Conservation (phyloP, 306 rosid genomes). For the Biancaea sappan region DNA sequence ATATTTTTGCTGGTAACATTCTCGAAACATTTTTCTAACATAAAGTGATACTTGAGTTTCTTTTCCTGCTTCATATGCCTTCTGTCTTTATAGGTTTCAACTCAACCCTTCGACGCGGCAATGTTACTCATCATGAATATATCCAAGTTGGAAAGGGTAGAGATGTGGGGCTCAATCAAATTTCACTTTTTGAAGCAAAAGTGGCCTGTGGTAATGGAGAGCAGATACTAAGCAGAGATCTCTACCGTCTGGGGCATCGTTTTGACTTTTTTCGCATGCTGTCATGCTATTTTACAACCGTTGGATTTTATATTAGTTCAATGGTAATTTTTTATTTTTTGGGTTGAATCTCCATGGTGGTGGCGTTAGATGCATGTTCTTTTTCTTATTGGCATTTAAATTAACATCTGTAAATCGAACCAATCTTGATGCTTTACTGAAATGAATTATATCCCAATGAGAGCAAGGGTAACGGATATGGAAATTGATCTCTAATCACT, state of each 20-base stretch:
- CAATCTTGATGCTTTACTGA: conserved; percentile 11
- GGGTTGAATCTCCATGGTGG: not conserved
- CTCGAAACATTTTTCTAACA: conserved; percentile 18
- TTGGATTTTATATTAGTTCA: conserved; percentile 85
- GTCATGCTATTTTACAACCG: conserved; percentile 81
- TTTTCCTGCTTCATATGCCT: conserved; percentile 35
- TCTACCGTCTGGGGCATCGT: conserved; percentile 95
- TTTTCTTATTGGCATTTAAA: not conserved
- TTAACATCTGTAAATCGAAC: conserved; percentile 10
- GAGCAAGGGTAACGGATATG: not conserved
- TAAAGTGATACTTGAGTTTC: conserved; percentile 13
- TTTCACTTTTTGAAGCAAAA: conserved; percentile 95
- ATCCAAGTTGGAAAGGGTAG: conserved; percentile 98
- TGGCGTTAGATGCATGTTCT: not conserved
- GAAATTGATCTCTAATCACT: conserved; percentile 20
- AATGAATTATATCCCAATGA: conserved; percentile 11
- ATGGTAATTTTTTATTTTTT: conserved; percentile 61
- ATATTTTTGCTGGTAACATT: conserved; percentile 91
- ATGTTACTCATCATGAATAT: conserved; percentile 94
- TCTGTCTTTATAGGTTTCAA: conserved; percentile 65
- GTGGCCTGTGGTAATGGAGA: conserved; percentile 99
- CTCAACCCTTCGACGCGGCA: conserved; percentile 90
- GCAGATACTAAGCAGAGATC: conserved; percentile 87
- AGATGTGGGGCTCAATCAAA: conserved; percentile 97
- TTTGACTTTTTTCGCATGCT: conserved; percentile 98